Evolutionary conservation across 495 filamentous ascomycete genomes (phyloP).

Genomic region (Podospora australis): DNA sequence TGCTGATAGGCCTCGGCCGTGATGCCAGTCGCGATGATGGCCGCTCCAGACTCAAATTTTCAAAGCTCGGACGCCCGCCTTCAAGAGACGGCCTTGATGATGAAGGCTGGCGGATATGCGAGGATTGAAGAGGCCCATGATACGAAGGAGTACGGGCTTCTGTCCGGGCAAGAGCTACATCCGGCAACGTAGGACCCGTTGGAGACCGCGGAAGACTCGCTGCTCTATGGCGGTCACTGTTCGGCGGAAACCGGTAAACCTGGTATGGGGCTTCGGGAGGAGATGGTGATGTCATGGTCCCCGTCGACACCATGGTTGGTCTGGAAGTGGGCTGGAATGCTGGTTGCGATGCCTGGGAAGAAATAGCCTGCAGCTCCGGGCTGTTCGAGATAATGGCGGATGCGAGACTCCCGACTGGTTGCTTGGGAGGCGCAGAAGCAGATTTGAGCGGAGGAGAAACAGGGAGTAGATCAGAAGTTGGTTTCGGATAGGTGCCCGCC

Average conservation of each 20-base stretch:
- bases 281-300: slow-evolving; percentile 81
- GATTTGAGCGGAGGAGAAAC: slow-evolving; percentile 29
- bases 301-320: slow-evolving; percentile 80
- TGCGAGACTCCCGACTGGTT: slow-evolving; percentile 41
- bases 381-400: slow-evolving; percentile 48
- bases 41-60: slow-evolving; percentile 49
- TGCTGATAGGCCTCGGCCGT: slow-evolving; percentile 45
- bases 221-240: slow-evolving; percentile 49
- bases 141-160: slow-evolving; percentile 36
- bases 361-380: slow-evolving; percentile 46
- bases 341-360: slow-evolving; percentile 41
- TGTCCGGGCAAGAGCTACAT: slow-evolving; percentile 16
- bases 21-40: slow-evolving; percentile 17
- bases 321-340: slow-evolving; percentile 52
- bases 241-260: slow-evolving; percentile 57
- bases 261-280: slow-evolving; percentile 49
- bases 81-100: slow-evolving; percentile 81
- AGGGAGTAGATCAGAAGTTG: slow-evolving; percentile 8
- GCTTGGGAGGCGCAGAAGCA: slow-evolving; percentile 33
- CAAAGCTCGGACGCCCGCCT: slow-evolving; percentile 57
- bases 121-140: slow-evolving; percentile 45
- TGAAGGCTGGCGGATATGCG: slow-evolving; percentile 41
- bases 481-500: slow-evolving; percentile 14
- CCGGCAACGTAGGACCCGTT: slow-evolving; percentile 20
- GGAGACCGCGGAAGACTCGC: slow-evolving; percentile 46